Percentiles rank a stretch among this genome's conserved stretches.
phyloP scores from a whole-genome alignment of 495 filamentous ascomycete genomes.

The Rostrohypoxylon terebratum region DNA sequence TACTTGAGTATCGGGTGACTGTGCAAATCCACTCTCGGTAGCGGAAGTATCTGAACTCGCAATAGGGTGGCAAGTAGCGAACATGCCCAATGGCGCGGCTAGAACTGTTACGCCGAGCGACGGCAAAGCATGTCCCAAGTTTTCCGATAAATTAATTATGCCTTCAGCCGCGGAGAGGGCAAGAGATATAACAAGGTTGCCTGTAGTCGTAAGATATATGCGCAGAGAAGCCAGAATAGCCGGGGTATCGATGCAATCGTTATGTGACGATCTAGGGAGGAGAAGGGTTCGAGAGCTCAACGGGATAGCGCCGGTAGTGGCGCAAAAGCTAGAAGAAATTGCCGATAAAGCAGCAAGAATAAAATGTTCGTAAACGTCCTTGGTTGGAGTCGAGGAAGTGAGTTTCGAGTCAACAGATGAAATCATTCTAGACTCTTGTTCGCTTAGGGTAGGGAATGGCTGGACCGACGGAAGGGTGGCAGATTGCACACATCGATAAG shows the following conservation, averaged over 20 bases:
- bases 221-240: constrained; percentile 60
- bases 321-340: constrained; percentile 58
- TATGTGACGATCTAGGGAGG: constrained; percentile 49
- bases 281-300: constrained; percentile 58
- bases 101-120: constrained; percentile 55
- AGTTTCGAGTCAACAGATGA: constrained; percentile 50
- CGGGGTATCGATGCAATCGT: constrained; percentile 36
- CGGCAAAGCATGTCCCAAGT: constrained; percentile 48
- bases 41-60: constrained; percentile 37
- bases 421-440: constrained; percentile 41
- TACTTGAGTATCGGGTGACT: constrained; percentile 62
- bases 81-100: constrained; percentile 60
- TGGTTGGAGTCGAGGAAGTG: constrained; percentile 34
- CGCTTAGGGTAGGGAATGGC: constrained; percentile 34
- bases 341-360: constrained; percentile 58
- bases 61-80: constrained; percentile 55
- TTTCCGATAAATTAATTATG: constrained; percentile 55
- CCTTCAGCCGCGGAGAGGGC: constrained; percentile 55
- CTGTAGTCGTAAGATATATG: constrained; percentile 62
- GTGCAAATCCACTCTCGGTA: constrained; percentile 48
- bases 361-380: constrained; percentile 59
- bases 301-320: constrained; percentile 54
- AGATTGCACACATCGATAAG: constrained; percentile 53
- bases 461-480: constrained; percentile 41
- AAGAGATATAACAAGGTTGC: constrained; percentile 59